Percentiles rank a stretch among this genome's conserved stretches.
These are phyloP conservation scores for Boletus tylopilopsis DNA, from an alignment of 768 basidiomycete species.

Conservation along the genomic window DNA sequence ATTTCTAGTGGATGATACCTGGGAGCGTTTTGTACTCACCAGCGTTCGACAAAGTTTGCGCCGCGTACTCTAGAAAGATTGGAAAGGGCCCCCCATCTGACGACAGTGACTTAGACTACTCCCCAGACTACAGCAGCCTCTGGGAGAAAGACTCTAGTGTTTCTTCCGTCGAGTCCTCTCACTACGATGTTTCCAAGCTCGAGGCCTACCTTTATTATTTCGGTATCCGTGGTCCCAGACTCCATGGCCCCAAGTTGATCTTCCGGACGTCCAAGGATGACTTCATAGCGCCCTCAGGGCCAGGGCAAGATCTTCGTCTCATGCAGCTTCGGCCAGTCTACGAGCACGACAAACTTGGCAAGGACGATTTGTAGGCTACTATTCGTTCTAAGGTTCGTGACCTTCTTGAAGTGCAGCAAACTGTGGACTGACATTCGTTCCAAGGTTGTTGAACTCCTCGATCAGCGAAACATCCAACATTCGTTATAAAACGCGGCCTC, in stretches of 20 bases:
- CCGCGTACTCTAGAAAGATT: too few species aligned
- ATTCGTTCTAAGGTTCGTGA: not conserved
- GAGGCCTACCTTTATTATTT: not conserved
- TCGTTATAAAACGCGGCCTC: not conserved
- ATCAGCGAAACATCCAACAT: not conserved
- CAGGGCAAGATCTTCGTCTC: too few species aligned
- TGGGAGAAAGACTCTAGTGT: not conserved
- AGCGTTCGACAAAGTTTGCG: too few species aligned
- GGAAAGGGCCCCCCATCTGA: too few species aligned
- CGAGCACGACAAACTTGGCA: too few species aligned
- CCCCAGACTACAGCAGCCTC: too few species aligned
- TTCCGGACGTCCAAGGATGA: not conserved
- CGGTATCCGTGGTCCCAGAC: not conserved
- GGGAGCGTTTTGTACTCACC: too few species aligned
- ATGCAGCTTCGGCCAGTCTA: too few species aligned
- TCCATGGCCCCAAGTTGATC: not conserved
- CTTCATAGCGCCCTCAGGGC: not conserved
- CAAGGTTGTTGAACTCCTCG: not conserved
- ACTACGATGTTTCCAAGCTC: not conserved
- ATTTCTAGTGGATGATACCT: too few species aligned
- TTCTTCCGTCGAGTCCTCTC: not conserved
- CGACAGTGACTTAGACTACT: too few species aligned
- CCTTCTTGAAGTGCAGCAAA: not conserved
- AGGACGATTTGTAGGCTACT: not conserved
- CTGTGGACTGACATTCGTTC: not conserved